Evolutionary conservation across 345 rosid genomes (phyloP).

Genomic region (Lepidium aucheri): DNA sequence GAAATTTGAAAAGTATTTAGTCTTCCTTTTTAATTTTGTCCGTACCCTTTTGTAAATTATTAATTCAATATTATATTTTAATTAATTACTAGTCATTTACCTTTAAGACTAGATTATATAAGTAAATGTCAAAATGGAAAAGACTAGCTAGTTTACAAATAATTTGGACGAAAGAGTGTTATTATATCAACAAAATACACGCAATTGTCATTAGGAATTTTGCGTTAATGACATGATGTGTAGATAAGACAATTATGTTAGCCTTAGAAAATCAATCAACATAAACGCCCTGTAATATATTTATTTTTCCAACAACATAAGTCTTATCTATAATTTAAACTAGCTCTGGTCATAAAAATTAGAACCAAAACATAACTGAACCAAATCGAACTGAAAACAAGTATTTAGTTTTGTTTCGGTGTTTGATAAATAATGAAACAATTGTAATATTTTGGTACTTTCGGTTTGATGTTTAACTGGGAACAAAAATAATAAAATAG

Average conservation of each 20-base stretch:
- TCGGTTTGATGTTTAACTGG: too few relatives aligned
- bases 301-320: too few relatives aligned
- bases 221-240: neutral
- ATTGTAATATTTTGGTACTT: too few relatives aligned
- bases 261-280: neutral
- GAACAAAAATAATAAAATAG: too few relatives aligned
- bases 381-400: too few relatives aligned
- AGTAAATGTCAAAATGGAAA: neutral
- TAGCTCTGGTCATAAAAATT: too few relatives aligned
- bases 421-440: too few relatives aligned
- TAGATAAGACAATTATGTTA: neutral
- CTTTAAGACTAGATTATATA: too few relatives aligned
- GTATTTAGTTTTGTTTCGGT: too few relatives aligned
- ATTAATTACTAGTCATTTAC: neutral
- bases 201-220: neutral
- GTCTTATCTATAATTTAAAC: too few relatives aligned
- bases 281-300: too few relatives aligned
- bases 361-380: too few relatives aligned
- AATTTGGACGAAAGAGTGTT: neutral
- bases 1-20: slow-evolving; percentile 3
- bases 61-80: neutral
- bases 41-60: neutral
- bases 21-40: slow-evolving; percentile 1
- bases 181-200: neutral
- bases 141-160: neutral